Base-by-base conservation (phyloP, 2,329 filamentous ascomycete genomes). In the Phialophora expanda region DNA sequence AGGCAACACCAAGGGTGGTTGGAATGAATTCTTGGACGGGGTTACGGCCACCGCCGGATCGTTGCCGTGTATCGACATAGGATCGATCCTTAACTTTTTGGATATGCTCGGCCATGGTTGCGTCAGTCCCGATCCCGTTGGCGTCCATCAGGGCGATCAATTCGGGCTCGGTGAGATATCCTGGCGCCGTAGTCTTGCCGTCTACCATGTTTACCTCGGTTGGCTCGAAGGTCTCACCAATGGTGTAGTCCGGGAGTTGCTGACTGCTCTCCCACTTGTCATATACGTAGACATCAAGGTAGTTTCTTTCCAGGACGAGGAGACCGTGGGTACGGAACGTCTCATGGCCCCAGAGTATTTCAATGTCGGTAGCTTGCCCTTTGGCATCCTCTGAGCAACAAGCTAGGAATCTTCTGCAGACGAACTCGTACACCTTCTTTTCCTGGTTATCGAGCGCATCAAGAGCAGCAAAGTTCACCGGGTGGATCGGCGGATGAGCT, bases 81-180 rank as follows among this genome's bases (percentile, higher is more conserved):
- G 93, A 85, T 66, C 95, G 85, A 65, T 93, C 87, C 77, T 98
- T 93, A 73, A 99, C 96, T 78, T 94, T 99, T 66, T 91, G 88
- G 74, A 99, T 99, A 75, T 99, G 95, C 74, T 99, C 95, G 0
- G 95, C 95, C 95, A 99, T 99, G 0, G 95, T 99, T 6, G 95
- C 95, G 80, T 99, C 95, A 9, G 95, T 99, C 12, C 95, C 95
- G 70, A 99, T 99, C 1, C 95, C 95, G 75, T 99, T 99, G 53
- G 92, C 93, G 79, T 99, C 95, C 95, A 99, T 99, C 11, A 99
- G 85, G 2, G 90, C 90, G 75, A 99, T 97, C 28, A 99, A 83
- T 76, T 99, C 95, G 0, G 95, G 93, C 76, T 99, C 95, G 0
- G 95, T 98, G 32, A 99, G 84, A 75, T 96, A 97, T 24, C 85